Percentiles rank a stretch among this genome's conserved stretches.
phyloP scores from a whole-genome alignment of 257 asterid species.

The Mentha longifolia region DNA sequence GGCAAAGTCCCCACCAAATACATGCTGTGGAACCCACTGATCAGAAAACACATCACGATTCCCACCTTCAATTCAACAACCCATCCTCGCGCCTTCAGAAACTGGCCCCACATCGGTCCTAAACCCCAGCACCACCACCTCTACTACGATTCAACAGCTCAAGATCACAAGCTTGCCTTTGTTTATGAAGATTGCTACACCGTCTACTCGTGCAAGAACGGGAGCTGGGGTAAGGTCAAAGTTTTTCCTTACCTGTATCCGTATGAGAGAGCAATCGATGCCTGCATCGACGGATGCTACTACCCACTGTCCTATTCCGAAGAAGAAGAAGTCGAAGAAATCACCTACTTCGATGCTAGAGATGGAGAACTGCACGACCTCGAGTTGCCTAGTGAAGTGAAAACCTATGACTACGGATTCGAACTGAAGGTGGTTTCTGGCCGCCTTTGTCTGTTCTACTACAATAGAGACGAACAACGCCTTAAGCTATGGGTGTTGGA shows the following conservation, averaged over 20 bases:
- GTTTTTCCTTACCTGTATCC: background rate
- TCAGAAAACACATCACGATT: no score
- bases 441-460: background rate
- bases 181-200: background rate
- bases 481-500: background rate
- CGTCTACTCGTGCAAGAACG: background rate
- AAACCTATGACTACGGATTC: background rate
- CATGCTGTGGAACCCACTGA: background rate
- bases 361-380: background rate
- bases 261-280: background rate
- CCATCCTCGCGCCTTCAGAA: background rate
- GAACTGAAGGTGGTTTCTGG: background rate
- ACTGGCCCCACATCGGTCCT: background rate
- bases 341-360: background rate
- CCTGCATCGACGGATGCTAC: background rate
- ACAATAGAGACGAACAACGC: background rate
- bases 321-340: background rate
- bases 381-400: background rate
- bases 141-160: background rate
- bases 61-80: background rate
- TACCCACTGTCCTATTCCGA: background rate
- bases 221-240: background rate
- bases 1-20: background rate
- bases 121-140: background rate
- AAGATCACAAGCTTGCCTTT: background rate